These are phyloP conservation scores for Metarhizium humberi DNA, from an alignment of 2,329 filamentous ascomycete species.

Conservation along the genomic window DNA sequence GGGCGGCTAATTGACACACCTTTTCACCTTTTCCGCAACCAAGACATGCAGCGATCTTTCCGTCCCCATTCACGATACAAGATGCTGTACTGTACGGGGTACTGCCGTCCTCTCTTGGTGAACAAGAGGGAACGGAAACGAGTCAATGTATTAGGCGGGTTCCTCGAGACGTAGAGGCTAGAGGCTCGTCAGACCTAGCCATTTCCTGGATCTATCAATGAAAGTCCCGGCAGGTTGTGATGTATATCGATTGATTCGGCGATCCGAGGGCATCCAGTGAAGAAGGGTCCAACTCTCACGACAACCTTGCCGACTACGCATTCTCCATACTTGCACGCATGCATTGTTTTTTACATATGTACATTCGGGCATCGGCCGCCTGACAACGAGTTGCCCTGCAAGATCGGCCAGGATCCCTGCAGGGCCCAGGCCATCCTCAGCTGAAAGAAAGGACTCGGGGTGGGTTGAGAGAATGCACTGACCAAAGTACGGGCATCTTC, in stretches of 20 bases:
- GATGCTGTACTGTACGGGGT: background rate
- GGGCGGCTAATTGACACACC: background rate
- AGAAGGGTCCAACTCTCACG: no score
- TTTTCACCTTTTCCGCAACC: background rate
- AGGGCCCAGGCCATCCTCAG: background rate
- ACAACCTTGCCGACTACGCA: no score
- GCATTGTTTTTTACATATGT: no score
- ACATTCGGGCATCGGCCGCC: background rate
- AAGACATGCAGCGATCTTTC: constrained; percentile 1
- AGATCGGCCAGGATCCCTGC: constrained; percentile 1
- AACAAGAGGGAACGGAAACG: no score
- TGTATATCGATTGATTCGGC: no score
- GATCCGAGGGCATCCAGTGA: no score
- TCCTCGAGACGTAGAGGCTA: no score
- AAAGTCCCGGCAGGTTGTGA: no score
- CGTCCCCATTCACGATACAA: background rate
- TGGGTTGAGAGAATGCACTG: background rate
- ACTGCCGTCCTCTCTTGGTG: background rate
- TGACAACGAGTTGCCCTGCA: background rate
- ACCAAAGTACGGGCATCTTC: background rate
- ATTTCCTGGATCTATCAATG: no score
- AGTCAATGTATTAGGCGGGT: no score
- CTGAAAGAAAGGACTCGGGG: background rate
- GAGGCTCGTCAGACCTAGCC: no score
- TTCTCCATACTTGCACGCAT: no score